phyloP scores from a whole-genome alignment of 2,329 filamentous ascomycete genomes.

The Sarocladium brachiariae region DNA sequence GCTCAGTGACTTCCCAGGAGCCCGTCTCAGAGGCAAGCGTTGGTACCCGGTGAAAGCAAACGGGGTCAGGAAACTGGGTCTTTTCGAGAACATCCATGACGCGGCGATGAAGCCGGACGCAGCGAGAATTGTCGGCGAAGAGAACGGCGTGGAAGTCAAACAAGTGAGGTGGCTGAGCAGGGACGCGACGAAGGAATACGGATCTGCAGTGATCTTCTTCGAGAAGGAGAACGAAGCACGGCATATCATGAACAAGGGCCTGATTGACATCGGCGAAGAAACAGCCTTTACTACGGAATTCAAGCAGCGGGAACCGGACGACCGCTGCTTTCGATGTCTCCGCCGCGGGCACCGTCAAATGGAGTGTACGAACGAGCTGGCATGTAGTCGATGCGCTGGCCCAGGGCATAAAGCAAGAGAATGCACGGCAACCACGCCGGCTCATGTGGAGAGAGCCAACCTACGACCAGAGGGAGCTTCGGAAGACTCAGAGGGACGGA shows the following conservation, averaged over 20 bases:
- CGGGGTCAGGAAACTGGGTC: neutral
- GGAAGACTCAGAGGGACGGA: too few relatives aligned
- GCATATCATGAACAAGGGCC: neutral
- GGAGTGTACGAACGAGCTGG: constrained; percentile 16
- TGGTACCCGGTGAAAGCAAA: neutral
- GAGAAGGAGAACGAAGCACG: neutral
- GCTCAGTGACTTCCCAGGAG: neutral
- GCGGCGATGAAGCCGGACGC: neutral
- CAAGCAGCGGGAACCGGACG: neutral
- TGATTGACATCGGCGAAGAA: too few relatives aligned
- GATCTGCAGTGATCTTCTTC: neutral
- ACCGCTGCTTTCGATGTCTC: neutral
- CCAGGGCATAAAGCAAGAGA: neutral
- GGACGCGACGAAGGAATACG: neutral
- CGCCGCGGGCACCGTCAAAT: neutral
- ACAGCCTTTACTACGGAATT: too few relatives aligned
- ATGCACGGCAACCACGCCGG: neutral
- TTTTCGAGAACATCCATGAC: neutral
- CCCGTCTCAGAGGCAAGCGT: neutral
- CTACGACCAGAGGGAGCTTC: neutral
- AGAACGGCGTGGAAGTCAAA: neutral
- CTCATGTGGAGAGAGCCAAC: neutral
- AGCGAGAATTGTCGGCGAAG: neutral
- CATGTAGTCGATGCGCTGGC: neutral
- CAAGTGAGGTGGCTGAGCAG: neutral